Conservation (phyloP, 345 rosid species). For the Hypericum perforatum region DNA sequence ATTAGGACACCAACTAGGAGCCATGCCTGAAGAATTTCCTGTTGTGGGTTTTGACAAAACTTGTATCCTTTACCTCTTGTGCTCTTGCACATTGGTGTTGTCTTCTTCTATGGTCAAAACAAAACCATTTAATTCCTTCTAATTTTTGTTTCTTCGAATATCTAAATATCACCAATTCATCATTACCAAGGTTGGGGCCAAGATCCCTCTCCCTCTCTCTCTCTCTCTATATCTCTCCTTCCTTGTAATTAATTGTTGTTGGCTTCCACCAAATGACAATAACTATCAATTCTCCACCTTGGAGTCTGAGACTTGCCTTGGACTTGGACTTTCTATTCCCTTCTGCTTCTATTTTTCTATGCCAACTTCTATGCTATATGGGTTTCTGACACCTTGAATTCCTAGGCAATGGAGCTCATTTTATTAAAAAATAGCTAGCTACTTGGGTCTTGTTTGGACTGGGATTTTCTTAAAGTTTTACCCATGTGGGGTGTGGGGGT, state of each 20-base stretch:
- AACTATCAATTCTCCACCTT: constrained; percentile 3
- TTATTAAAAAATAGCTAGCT: constrained; percentile 9
- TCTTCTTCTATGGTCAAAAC: constrained; percentile 45
- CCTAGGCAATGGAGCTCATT: constrained; percentile 15
- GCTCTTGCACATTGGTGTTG: constrained; percentile 30
- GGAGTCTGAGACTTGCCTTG: constrained; percentile 1
- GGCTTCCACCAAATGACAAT: constrained; percentile 17
- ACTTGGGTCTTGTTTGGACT: constrained; percentile 17
- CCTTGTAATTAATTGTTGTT: constrained; percentile 31
- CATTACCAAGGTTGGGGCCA: neutral
- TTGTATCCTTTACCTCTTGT: constrained; percentile 2
- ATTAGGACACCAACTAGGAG: constrained; percentile 19
- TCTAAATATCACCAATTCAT: constrained; percentile 32
- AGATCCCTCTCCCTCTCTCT: neutral
- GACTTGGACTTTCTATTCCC: constrained; percentile 11
- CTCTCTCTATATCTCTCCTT: too few species aligned
- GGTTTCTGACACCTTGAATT: constrained; percentile 25
- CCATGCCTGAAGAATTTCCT: constrained; percentile 30
- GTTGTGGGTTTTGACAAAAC: constrained; percentile 8
- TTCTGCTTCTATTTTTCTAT: constrained; percentile 23
- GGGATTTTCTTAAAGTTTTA: constrained; percentile 43
- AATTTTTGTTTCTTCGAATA: constrained; percentile 33
- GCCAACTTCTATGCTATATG: constrained; percentile 18
- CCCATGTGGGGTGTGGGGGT: constrained; percentile 54
- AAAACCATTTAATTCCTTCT: constrained; percentile 36